phyloP scores from a whole-genome alignment of 257 asterid species.

The Nicotiana tomentosiformis region DNA sequence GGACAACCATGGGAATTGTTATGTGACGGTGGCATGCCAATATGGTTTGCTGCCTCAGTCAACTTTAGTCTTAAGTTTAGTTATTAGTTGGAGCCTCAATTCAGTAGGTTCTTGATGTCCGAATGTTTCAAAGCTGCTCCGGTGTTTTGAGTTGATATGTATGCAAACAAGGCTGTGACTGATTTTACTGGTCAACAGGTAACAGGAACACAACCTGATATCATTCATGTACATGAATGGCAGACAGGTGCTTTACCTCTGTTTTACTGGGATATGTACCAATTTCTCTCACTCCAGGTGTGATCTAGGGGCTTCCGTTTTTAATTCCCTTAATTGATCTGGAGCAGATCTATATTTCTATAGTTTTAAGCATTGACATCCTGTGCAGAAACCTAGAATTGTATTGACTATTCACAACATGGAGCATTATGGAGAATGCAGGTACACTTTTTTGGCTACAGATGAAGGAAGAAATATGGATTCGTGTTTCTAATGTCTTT shows the following conservation, averaged over 20 bases:
- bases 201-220: slow-evolving; percentile 65
- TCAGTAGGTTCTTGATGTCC: neutral
- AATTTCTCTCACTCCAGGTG: slow-evolving; percentile 70
- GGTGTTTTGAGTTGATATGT: neutral
- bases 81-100: neutral
- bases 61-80: neutral
- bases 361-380: slow-evolving; percentile 3
- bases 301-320: neutral
- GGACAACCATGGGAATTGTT: neutral
- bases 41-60: neutral
- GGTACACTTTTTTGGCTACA: slow-evolving; percentile 26
- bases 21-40: neutral
- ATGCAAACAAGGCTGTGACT: neutral
- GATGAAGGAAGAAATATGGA: neutral
- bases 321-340: neutral
- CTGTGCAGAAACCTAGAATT: slow-evolving; percentile 66
- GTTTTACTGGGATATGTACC: slow-evolving; percentile 94
- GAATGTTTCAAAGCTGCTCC: neutral
- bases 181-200: slow-evolving; percentile 32
- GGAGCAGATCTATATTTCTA: neutral
- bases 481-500: neutral
- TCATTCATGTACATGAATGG: slow-evolving; percentile 92
- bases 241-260: slow-evolving; percentile 72
- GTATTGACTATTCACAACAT: slow-evolving; percentile 85
- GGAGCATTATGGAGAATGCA: slow-evolving; percentile 97